These are phyloP conservation scores for Fraxinus americana DNA, from an alignment of 257 asterid genomes.

Conservation along the genomic window DNA sequence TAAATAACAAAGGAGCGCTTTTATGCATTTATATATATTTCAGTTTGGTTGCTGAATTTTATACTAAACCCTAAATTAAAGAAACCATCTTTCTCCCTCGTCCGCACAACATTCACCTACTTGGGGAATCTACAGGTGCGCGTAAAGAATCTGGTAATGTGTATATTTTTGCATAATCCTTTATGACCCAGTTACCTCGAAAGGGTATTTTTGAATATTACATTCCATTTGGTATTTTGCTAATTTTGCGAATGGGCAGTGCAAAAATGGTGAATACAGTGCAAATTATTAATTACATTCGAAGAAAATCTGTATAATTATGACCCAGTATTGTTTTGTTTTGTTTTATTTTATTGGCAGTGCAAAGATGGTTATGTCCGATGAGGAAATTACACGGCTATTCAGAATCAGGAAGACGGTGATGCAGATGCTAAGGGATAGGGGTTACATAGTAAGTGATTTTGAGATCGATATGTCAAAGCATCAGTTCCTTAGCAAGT, in stretches of 20 bases:
- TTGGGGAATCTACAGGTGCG: not conserved
- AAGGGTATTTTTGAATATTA: not conserved
- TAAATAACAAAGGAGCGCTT: too few species aligned
- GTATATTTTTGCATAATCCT: not conserved
- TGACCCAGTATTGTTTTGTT: not conserved
- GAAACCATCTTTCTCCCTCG: not conserved
- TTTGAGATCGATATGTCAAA: slow-evolving; percentile 49
- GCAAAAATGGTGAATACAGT: not conserved
- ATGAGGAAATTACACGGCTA: slow-evolving; percentile 47
- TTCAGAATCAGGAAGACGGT: slow-evolving; percentile 44
- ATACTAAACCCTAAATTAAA: not conserved
- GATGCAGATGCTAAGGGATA: slow-evolving; percentile 56
- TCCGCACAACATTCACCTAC: not conserved
- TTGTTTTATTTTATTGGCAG: slow-evolving; percentile 8
- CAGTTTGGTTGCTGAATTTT: not conserved
- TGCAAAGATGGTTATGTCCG: slow-evolving; percentile 47
- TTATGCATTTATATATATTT: too few species aligned
- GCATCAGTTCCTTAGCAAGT: slow-evolving; percentile 43
- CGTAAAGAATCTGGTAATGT: not conserved
- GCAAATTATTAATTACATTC: not conserved
- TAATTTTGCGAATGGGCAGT: not conserved
- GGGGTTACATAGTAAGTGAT: slow-evolving; percentile 47
- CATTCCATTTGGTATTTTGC: not conserved
- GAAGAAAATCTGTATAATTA: not conserved
- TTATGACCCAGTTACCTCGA: not conserved